Conservation (phyloP, 495 filamentous ascomycete genomes). For the Tetracladium marchalianum region DNA sequence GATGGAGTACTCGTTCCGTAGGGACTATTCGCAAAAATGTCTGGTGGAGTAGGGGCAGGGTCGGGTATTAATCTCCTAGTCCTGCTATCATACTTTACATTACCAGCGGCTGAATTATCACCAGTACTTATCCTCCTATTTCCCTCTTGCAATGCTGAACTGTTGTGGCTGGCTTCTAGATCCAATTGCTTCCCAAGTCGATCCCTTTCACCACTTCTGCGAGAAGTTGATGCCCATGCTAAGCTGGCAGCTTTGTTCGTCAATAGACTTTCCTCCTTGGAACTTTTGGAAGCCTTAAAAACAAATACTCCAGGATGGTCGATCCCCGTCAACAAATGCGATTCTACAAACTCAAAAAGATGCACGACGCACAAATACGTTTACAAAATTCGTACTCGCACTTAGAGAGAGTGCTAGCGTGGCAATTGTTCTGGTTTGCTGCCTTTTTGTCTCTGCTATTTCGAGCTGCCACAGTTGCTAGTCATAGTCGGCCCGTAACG, state of each 20-base stretch:
- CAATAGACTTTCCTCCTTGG: conserved; percentile 29
- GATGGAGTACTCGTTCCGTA: conserved; percentile 5
- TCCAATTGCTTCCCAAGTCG: conserved; percentile 28
- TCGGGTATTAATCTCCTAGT: conserved; percentile 16
- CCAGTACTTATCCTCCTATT: conserved; percentile 8
- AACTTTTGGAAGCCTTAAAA: conserved; percentile 29
- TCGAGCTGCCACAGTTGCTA: no score
- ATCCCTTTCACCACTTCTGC: conserved; percentile 15
- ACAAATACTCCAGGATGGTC: no score
- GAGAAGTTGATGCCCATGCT: conserved; percentile 56
- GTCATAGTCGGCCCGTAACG: no score
- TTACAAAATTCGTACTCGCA: no score
- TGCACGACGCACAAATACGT: no score
- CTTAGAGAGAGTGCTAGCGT: no score
- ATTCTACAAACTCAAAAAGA: no score
- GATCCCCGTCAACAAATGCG: no score
- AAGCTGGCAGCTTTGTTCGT: conserved; percentile 83
- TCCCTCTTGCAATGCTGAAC: conserved; percentile 11
- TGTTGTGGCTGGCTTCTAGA: conserved; percentile 15
- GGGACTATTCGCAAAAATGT: conserved; percentile 1
- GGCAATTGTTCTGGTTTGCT: no score
- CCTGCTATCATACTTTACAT: conserved; percentile 17
- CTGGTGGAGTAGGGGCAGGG: neutral
- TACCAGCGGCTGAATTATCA: conserved; percentile 2
- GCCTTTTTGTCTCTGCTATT: no score